Base-by-base conservation (phyloP, 2,329 filamentous ascomycete genomes). In the Metarhizium brunneum region DNA sequence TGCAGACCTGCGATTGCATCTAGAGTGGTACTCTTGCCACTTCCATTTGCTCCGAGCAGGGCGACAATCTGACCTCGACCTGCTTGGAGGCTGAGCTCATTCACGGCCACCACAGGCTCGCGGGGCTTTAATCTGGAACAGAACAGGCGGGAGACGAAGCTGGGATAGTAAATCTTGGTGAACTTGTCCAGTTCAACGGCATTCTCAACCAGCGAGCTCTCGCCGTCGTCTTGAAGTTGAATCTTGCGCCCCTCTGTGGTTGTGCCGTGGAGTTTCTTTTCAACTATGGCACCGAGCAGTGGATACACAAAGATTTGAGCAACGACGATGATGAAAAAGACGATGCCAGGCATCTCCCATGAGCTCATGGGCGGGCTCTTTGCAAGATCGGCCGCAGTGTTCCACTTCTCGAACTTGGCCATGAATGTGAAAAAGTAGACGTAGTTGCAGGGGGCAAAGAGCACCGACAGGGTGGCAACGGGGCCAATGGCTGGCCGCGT, bases 361-460 rank as follows among this genome's bases (percentile, higher is more conserved):
- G 83, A 79, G 62, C 82, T 85, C 0, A 77, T 66, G 0, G 90
- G 88, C 0, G 88, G 82, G 1, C 73, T 73, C 45, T 82, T 68
- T 4, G 80, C 64, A 3, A 96, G 73, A 59, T 88, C 81, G 0
- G 86, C 80, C 0, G 81, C 73, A 45, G 75, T 64, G 18, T 82
- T 74, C 55, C 84, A 66, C 58, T 78, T 76, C 70, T 96, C 88
- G 67, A 83, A 96, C 47, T 88, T 84, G 13, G 91, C 88, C 69
- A 92, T 80, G 59, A 86, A 81, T 18, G 88, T 83, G 54, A 85
- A 78, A 66, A 92, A 94, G 67, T 86, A 91, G 14, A 92, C 87
- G 65, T 90, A 96, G 63, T 90, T 92, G 76, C 92, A 95, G 0
- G 92, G 88, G 0, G 90, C 82, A 66, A 96, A 96, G 0, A 96